Evolutionary conservation across 2,329 filamentous ascomycete species (phyloP).

Genomic region (Daldinia sp.): DNA sequence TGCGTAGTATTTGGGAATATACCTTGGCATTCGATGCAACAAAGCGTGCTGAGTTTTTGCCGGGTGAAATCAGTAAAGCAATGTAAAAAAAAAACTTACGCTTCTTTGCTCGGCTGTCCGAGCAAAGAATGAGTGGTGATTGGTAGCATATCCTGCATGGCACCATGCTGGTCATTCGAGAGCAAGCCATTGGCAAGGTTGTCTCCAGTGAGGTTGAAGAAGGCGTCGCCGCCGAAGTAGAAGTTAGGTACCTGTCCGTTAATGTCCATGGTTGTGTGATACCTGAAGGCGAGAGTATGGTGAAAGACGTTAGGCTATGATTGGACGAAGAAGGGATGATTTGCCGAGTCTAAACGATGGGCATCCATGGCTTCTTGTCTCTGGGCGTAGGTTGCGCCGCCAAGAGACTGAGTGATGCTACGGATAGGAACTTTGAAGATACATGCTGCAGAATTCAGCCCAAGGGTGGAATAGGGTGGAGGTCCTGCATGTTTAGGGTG

Average conservation of each 20-base stretch:
- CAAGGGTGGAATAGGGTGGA: constrained; percentile 16
- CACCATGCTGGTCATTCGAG: not conserved
- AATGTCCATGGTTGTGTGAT: constrained; percentile 4
- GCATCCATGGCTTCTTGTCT: constrained; percentile 15
- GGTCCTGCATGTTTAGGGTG: constrained; percentile 13
- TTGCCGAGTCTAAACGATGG: not conserved
- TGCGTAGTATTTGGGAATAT: not conserved
- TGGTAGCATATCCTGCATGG: constrained; percentile 1
- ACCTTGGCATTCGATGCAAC: not conserved
- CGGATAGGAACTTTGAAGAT: constrained; percentile 7
- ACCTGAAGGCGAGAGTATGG: not conserved
- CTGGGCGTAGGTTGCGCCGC: no score
- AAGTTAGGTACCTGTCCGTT: constrained; percentile 8
- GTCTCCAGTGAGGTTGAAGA: not conserved
- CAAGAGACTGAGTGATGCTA: not conserved
- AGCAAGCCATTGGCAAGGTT: not conserved
- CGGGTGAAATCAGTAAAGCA: not conserved
- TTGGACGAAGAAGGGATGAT: not conserved
- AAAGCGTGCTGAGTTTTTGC: no score
- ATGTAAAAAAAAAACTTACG: constrained; percentile 22
- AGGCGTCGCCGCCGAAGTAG: constrained; percentile 8
- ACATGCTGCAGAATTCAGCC: constrained; percentile 12
- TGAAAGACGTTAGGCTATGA: not conserved
- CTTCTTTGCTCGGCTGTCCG: constrained; percentile 5
- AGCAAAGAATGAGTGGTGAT: not conserved